A percentile compares a stretch with the other conserved stretches of the same genome.
Evolutionary conservation across 768 basidiomycete species (phyloP).

Genomic region (Boletus fagicola): DNA sequence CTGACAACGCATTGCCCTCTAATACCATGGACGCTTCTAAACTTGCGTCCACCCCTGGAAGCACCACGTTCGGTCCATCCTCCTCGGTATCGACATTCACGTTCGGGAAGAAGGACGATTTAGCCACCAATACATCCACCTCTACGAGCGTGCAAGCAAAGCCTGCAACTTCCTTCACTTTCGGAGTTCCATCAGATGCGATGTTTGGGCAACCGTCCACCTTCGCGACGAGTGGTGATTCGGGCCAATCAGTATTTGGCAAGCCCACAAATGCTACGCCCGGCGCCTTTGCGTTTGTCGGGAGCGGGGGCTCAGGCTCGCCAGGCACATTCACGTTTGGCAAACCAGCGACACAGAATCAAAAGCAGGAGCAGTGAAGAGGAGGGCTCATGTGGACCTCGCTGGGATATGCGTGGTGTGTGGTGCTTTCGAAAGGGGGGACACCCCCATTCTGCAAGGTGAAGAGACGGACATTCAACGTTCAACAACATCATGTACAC

Average conservation of each 20-base stretch:
- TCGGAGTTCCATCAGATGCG: conserved; percentile 13
- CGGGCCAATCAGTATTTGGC: conserved; percentile 10
- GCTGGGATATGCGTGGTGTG: background rate
- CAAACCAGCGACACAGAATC: conserved; percentile 30
- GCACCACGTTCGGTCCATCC: conserved; percentile 5
- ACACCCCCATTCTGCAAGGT: background rate
- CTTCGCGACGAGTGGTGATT: conserved; percentile 2
- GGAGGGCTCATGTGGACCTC: background rate
- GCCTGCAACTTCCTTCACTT: conserved; percentile 27
- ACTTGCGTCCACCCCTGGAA: conserved; percentile 3
- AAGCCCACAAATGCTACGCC: conserved; percentile 23
- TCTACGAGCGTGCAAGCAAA: conserved; percentile 23
- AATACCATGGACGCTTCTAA: conserved; percentile 1
- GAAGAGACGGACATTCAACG: conserved; percentile 1
- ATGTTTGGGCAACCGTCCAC: conserved; percentile 11
- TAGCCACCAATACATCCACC: background rate
- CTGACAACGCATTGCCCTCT: background rate
- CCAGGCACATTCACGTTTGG: conserved; percentile 23
- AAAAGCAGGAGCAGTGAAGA: conserved; percentile 35
- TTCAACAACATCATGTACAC: conserved; percentile 13
- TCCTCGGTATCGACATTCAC: conserved; percentile 10
- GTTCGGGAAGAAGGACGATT: conserved; percentile 24
- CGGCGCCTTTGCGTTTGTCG: conserved; percentile 35
- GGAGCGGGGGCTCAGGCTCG: conserved; percentile 15
- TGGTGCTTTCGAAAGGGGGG: background rate